phyloP scores from a whole-genome alignment of 164 flowering plant species.

The Dillenia turbinata region DNA sequence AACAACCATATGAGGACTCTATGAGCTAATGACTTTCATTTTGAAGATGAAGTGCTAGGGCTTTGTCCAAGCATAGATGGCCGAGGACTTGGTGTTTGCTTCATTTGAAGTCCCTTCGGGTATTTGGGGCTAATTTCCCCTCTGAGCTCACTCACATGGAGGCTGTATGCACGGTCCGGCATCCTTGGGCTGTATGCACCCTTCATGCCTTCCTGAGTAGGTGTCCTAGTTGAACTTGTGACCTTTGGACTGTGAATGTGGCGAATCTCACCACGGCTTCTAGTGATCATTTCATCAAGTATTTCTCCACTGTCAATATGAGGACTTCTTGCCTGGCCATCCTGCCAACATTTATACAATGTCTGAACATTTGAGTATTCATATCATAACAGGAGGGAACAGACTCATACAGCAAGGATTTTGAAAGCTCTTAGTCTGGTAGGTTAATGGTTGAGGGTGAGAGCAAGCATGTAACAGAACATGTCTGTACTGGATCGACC shows the following conservation, averaged over 20 bases:
- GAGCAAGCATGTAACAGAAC: too few species aligned
- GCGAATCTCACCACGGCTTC: conserved; percentile 93
- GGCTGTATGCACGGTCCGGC: conserved; percentile 39
- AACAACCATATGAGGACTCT: conserved; percentile 12
- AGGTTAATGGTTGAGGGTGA: too few species aligned
- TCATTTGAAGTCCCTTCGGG: conserved; percentile 27
- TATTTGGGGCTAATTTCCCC: conserved; percentile 31
- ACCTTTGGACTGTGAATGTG: conserved; percentile 62
- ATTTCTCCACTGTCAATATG: conserved; percentile 56
- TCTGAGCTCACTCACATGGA: conserved; percentile 37
- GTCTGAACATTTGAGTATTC: too few species aligned
- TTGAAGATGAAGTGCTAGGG: conserved; percentile 25
- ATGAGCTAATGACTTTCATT: conserved; percentile 12
- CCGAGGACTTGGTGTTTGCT: conserved; percentile 56
- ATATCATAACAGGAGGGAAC: too few species aligned
- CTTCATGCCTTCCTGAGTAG: conserved; percentile 37
- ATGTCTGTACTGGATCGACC: too few species aligned
- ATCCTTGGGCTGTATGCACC: conserved; percentile 46
- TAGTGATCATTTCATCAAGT: conserved; percentile 74
- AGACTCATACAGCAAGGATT: too few species aligned
- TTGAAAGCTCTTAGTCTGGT: too few species aligned
- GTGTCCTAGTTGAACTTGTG: conserved; percentile 52
- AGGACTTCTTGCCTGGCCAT: conserved; percentile 26
- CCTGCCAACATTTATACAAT: conserved; percentile 3
- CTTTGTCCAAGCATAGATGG: conserved; percentile 46